Evolutionary conservation across 257 asterid genomes (phyloP).

Genomic region (Ilex asprella): DNA sequence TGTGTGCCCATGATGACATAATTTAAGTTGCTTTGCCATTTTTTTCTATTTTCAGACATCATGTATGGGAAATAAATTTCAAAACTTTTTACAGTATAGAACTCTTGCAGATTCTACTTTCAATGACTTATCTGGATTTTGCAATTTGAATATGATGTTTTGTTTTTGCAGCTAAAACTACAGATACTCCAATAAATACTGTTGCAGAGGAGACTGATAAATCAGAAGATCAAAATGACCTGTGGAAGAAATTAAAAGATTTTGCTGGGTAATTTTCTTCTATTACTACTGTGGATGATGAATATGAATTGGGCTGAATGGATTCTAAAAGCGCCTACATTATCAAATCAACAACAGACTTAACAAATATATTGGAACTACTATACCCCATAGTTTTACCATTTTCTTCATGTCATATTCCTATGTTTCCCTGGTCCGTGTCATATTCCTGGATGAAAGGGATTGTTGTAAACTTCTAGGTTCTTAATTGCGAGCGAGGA

Average conservation of each 20-base stretch:
- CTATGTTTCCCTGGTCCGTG: too few species aligned
- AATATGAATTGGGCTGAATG: too few species aligned
- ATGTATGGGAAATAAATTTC: too few species aligned
- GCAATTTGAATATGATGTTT: neutral
- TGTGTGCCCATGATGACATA: too few species aligned
- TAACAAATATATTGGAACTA: too few species aligned
- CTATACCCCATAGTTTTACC: too few species aligned
- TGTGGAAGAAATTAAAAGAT: conserved; percentile 70
- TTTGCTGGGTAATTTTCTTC: conserved; percentile 65
- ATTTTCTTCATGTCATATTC: too few species aligned
- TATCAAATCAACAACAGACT: too few species aligned
- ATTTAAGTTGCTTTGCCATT: neutral
- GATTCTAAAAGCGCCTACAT: too few species aligned
- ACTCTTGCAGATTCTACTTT: neutral
- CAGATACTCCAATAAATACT: conserved; percentile 33
- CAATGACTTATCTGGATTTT: conserved; percentile 7
- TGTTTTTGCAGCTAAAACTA: conserved; percentile 36
- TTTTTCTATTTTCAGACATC: neutral
- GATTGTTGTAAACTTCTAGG: too few species aligned
- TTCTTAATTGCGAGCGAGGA: too few species aligned
- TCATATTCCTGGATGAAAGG: too few species aligned
- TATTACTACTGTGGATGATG: neutral
- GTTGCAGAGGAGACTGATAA: conserved; percentile 34
- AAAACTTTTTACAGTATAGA: neutral
- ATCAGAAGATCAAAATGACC: conserved; percentile 48